phyloP scores from a whole-genome alignment of 2,329 filamentous ascomycete genomes.

The Neopestalotiopsis clavispora region DNA sequence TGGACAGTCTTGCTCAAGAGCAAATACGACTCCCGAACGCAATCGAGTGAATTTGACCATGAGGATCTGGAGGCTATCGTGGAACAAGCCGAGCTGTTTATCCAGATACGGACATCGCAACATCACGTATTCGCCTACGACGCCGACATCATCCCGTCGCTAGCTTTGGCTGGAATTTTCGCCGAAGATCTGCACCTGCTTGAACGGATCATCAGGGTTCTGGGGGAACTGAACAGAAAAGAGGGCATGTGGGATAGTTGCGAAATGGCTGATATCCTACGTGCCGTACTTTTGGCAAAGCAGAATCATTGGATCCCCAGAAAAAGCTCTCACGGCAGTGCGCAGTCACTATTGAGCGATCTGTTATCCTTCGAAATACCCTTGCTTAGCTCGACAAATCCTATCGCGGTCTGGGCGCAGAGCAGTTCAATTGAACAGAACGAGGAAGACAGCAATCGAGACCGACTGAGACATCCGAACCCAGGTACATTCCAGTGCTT shows the following conservation, averaged over 20 bases:
- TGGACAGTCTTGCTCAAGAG: not conserved
- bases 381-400: no score
- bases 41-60: not conserved
- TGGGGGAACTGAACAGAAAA: not conserved
- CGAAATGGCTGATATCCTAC: not conserved
- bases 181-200: not conserved
- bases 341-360: no score
- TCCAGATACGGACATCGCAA: not conserved
- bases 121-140: not conserved
- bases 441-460: no score
- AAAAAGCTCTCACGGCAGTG: no score
- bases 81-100: not conserved
- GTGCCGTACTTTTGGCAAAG: no score
- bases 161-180: not conserved
- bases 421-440: no score
- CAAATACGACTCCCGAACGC: no score
- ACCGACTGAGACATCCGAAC: no score
- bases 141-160: not conserved
- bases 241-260: constrained; percentile 6
- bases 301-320: no score
- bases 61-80: not conserved
- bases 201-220: not conserved
- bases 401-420: no score
- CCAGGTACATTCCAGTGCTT: no score
- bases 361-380: no score